Percentiles rank a stretch among this genome's conserved stretches.
Evolutionary conservation across 352 stramenopile species (phyloP).

Genomic region (Globisporangium carolinianum): DNA sequence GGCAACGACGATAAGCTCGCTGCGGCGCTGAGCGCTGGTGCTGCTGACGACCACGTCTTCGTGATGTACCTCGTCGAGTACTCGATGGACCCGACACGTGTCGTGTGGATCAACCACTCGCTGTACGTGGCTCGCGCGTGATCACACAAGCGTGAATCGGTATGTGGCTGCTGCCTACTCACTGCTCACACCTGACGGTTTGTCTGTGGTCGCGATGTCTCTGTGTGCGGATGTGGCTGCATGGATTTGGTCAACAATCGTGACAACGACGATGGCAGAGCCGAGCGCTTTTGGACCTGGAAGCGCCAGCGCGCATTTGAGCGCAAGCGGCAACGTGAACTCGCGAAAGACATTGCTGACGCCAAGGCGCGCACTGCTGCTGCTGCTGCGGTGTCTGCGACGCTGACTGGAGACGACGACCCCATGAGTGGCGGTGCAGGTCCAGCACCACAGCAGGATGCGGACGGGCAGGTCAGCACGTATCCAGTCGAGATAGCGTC

Average conservation of each 20-base stretch:
- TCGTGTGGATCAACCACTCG: conserved; percentile 63
- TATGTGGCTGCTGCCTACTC: background rate
- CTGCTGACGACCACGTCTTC: conserved; percentile 23
- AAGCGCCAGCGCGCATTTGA: conserved; percentile 26
- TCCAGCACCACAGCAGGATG: background rate
- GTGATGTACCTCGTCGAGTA: conserved; percentile 68
- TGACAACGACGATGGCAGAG: conserved; percentile 10
- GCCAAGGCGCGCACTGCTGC: background rate
- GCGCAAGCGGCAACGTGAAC: conserved; percentile 14
- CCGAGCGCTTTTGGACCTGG: conserved; percentile 46
- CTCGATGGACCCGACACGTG: conserved; percentile 47
- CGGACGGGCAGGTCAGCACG: background rate
- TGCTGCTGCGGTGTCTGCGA: background rate
- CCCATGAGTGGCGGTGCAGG: too few species aligned
- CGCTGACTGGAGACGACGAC: too few species aligned
- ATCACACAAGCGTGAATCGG: too few species aligned
- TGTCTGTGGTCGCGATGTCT: conserved; percentile 3
- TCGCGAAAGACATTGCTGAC: conserved; percentile 15
- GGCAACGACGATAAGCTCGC: conserved; percentile 11
- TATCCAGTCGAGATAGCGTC: background rate
- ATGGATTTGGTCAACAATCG: too few species aligned
- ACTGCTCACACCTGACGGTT: background rate
- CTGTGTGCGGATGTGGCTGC: background rate
- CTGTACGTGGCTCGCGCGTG: conserved; percentile 26
- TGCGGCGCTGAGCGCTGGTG: too few species aligned